Evolutionary conservation across 2,329 filamentous ascomycete species (phyloP).

Genomic region (Paecilomyces variotii): DNA sequence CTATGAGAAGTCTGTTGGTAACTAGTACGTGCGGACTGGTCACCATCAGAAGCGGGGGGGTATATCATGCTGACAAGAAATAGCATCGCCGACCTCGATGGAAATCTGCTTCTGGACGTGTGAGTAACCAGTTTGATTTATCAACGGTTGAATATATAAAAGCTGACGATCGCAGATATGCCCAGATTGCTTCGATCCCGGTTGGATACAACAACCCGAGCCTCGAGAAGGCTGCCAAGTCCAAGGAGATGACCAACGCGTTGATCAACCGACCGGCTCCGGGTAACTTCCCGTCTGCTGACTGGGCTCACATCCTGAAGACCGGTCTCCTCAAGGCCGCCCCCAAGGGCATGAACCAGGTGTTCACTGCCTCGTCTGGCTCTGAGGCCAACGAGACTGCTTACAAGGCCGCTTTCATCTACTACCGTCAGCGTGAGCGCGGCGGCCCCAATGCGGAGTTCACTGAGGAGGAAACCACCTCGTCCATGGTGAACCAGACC

Average conservation of each 20-base stretch:
- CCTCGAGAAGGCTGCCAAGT: constrained; percentile 61
- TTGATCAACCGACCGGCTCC: constrained; percentile 84
- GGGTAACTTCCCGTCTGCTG: constrained; percentile 80
- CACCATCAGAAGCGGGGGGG: background rate
- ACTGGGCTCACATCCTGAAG: constrained; percentile 74
- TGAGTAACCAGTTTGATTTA: constrained; percentile 19
- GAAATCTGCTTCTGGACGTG: constrained; percentile 45
- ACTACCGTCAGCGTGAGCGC: constrained; percentile 70
- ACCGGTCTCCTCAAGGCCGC: constrained; percentile 74
- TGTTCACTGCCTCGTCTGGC: constrained; percentile 83
- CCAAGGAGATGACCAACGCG: constrained; percentile 69
- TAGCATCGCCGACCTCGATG: constrained; percentile 43
- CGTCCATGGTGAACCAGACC: constrained; percentile 70
- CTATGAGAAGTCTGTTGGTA: constrained; percentile 66
- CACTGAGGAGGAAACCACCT: constrained; percentile 64
- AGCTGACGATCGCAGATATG: constrained; percentile 49
- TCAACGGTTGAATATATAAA: background rate
- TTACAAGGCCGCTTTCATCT: constrained; percentile 95
- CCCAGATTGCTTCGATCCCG: constrained; percentile 88
- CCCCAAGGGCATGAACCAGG: constrained; percentile 74
- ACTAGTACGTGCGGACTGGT: constrained; percentile 50
- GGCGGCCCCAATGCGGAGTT: constrained; percentile 72
- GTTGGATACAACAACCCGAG: constrained; percentile 86
- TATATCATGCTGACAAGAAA: constrained; percentile 10
- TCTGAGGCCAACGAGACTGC: constrained; percentile 92